Conservation (phyloP, 2,329 filamentous ascomycete genomes). For the Nectriaceae sp. region DNA sequence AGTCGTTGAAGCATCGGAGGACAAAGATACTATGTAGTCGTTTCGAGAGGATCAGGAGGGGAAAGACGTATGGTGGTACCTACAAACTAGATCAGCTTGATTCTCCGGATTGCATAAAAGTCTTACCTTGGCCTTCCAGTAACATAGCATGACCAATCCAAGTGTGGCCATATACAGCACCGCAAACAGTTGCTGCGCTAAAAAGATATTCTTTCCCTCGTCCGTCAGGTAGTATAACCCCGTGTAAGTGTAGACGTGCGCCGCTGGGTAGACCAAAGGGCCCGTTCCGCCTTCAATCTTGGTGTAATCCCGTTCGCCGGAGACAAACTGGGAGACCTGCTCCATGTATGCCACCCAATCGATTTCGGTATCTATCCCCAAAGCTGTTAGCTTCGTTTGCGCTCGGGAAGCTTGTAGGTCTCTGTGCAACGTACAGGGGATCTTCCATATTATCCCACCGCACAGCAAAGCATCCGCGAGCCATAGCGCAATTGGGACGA, state of each 20-base stretch:
- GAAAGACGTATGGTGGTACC: constrained; percentile 85
- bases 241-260: constrained; percentile 90
- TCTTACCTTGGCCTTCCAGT: constrained; percentile 69
- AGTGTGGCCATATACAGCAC: constrained; percentile 77
- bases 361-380: constrained; percentile 80
- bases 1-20: constrained; percentile 93
- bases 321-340: constrained; percentile 76
- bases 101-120: background rate
- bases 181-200: constrained; percentile 84
- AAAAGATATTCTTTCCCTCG: constrained; percentile 71
- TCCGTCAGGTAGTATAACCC: constrained; percentile 77
- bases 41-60: constrained; percentile 85
- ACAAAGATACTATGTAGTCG: constrained; percentile 92
- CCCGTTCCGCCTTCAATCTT: constrained; percentile 86
- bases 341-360: constrained; percentile 98
- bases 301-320: constrained; percentile 86
- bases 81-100: constrained; percentile 39
- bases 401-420: background rate
- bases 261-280: constrained; percentile 91
- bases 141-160: constrained; percentile 78
- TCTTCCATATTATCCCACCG: constrained; percentile 72
- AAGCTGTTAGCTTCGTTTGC: constrained; percentile 9
- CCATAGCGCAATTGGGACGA: constrained; percentile 63
- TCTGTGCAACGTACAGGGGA: constrained; percentile 72
- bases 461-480: constrained; percentile 73